Percentiles rank a stretch among this genome's conserved stretches.
Conservation (phyloP, 345 rosid genomes). For the Salix arbutifolia region DNA sequence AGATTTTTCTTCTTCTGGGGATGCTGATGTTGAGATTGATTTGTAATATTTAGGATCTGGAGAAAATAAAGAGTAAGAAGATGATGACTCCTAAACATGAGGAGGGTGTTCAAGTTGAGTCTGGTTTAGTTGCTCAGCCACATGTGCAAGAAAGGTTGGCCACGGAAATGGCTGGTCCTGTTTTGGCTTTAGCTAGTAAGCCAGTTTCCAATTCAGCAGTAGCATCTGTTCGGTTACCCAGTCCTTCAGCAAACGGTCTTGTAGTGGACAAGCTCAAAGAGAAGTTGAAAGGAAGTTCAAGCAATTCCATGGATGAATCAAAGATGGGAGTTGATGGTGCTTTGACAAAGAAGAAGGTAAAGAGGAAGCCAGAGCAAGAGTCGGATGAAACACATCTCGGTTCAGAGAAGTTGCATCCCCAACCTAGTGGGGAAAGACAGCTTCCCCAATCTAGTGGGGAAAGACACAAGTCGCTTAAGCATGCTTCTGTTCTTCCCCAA, state of each 20-base stretch:
- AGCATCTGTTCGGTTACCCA: slow-evolving; percentile 30
- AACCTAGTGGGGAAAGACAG: slow-evolving; percentile 31
- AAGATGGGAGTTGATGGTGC: slow-evolving; percentile 38
- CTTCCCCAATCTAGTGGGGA: slow-evolving; percentile 27
- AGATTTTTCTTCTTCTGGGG: neutral
- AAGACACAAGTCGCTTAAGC: slow-evolving; percentile 33
- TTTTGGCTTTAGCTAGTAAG: slow-evolving; percentile 36
- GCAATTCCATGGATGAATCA: slow-evolving; percentile 39
- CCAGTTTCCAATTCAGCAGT: slow-evolving; percentile 32
- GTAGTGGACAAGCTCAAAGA: slow-evolving; percentile 49
- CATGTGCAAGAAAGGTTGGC: slow-evolving; percentile 38
- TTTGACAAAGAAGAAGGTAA: slow-evolving; percentile 43
- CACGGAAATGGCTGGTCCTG: slow-evolving; percentile 32
- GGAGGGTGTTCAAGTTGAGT: slow-evolving; percentile 38
- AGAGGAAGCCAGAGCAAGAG: slow-evolving; percentile 55
- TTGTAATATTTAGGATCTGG: slow-evolving; percentile 43
- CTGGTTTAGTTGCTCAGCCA: slow-evolving; percentile 32
- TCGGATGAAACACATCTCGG: slow-evolving; percentile 36
- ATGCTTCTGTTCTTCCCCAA: slow-evolving; percentile 21
- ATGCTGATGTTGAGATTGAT: neutral
- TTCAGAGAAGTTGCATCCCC: slow-evolving; percentile 19
- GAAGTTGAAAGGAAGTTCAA: slow-evolving; percentile 43
- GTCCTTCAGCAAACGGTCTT: slow-evolving; percentile 35
- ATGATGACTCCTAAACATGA: slow-evolving; percentile 42
- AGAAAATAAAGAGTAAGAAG: slow-evolving; percentile 57